These are phyloP conservation scores for Paraleonurus japonicus DNA, from an alignment of 257 asterid genomes.

Conservation along the genomic window DNA sequence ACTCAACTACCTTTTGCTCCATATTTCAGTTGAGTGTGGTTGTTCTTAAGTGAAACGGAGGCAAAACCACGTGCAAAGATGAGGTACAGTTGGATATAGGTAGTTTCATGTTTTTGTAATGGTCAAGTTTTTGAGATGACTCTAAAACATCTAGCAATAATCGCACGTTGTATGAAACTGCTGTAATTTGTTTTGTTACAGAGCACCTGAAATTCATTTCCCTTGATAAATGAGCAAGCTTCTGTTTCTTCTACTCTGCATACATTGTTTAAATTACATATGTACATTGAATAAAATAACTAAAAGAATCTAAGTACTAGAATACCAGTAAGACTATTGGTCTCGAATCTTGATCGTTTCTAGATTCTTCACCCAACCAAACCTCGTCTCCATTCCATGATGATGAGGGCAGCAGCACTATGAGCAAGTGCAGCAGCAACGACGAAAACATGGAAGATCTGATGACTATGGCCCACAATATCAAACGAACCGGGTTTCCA, in stretches of 20 bases:
- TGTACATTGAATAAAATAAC: background rate
- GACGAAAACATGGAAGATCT: constrained; percentile 75
- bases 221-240: constrained; percentile 7
- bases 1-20: background rate
- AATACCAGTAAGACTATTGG: background rate
- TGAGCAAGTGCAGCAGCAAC: constrained; percentile 84
- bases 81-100: constrained; percentile 5
- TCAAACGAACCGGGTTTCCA: constrained; percentile 89
- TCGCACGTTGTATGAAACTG: constrained; percentile 21
- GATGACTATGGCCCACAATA: constrained; percentile 87
- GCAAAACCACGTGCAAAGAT: background rate
- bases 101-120: constrained; percentile 21
- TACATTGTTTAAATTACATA: background rate
- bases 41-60: constrained; percentile 4
- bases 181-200: constrained; percentile 18
- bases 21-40: background rate
- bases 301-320: background rate
- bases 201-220: constrained; percentile 20
- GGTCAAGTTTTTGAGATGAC: constrained; percentile 26
- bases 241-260: background rate
- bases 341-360: background rate
- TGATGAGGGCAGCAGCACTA: constrained; percentile 52
- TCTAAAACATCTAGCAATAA: constrained; percentile 17
- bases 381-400: constrained; percentile 80
- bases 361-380: background rate